phyloP scores from a whole-genome alignment of 163 green algal genomes.

The Picocystis sp. region DNA sequence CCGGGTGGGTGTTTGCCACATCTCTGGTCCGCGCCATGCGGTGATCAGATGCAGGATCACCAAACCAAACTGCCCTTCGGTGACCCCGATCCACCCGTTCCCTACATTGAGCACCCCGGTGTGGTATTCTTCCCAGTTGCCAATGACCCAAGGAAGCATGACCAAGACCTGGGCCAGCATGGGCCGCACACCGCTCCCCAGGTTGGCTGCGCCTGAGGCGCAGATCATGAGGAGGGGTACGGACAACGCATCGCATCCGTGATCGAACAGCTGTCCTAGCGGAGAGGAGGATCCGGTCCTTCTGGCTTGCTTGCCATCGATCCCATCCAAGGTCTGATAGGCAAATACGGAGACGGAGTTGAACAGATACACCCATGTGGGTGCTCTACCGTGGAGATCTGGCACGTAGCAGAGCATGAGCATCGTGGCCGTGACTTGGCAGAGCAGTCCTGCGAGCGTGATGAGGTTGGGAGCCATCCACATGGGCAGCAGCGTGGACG shows the following conservation, averaged over 20 bases:
- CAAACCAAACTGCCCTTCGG: slow-evolving; percentile 70
- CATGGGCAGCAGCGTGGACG: slow-evolving; percentile 27
- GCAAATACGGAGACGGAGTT: slow-evolving; percentile 36
- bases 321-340: slow-evolving; percentile 67
- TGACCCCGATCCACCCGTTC: slow-evolving; percentile 61
- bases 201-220: background rate
- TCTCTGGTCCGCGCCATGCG: slow-evolving; percentile 19
- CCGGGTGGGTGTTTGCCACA: slow-evolving; percentile 25
- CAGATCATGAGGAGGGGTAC: slow-evolving; percentile 42
- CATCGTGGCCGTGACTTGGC: slow-evolving; percentile 40
- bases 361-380: slow-evolving; percentile 47
- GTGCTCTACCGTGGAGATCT: slow-evolving; percentile 12
- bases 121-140: slow-evolving; percentile 90
- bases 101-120: slow-evolving; percentile 31
- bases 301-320: slow-evolving; percentile 75
- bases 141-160: slow-evolving; percentile 57
- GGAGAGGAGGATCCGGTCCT: slow-evolving; percentile 63
- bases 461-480: slow-evolving; percentile 94
- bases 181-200: too few relatives aligned
- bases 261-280: slow-evolving; percentile 88
- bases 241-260: slow-evolving; percentile 34
- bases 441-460: slow-evolving; percentile 57
- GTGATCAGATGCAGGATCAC: slow-evolving; percentile 43
- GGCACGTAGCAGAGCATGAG: slow-evolving; percentile 17
- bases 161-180: too few relatives aligned